Evolutionary conservation across 208 protist genomes (phyloP).

Genomic region (Acanthamoeba healyi): DNA sequence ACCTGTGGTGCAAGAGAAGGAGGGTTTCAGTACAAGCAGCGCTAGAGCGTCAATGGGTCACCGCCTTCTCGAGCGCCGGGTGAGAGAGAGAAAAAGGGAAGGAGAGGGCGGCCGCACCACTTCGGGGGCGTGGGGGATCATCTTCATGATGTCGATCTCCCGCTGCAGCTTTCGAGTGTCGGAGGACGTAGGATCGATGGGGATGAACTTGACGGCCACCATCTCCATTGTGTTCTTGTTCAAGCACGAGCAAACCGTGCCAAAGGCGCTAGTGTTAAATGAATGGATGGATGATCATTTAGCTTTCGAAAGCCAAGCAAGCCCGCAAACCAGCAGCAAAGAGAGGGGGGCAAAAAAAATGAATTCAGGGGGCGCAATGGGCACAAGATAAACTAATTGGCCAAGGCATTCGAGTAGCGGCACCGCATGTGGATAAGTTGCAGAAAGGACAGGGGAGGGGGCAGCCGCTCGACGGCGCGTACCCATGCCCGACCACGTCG

Average conservation of each 20-base stretch:
- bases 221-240: conserved; percentile 53
- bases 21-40: too few species aligned
- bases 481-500: conserved; percentile 35
- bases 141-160: conserved; percentile 69
- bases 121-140: conserved; percentile 36
- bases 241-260: conserved; percentile 51
- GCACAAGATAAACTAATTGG: too few species aligned
- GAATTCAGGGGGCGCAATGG: neutral
- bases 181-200: conserved; percentile 38
- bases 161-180: conserved; percentile 49
- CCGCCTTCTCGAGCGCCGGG: too few species aligned
- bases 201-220: conserved; percentile 54
- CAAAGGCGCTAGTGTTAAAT: conserved; percentile 42
- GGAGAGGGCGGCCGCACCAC: neutral
- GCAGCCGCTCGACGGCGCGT: too few species aligned
- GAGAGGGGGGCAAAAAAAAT: neutral
- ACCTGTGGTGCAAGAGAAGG: too few species aligned
- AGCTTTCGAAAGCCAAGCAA: neutral
- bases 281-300: too few species aligned
- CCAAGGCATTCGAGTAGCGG: too few species aligned
- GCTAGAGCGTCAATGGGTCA: too few species aligned
- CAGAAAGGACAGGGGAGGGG: too few species aligned
- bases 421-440: too few species aligned
- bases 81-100: neutral
- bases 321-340: neutral